Conservation (phyloP, 1,139 yeast genomes). For the Nakaseomyces bracarensis region DNA sequence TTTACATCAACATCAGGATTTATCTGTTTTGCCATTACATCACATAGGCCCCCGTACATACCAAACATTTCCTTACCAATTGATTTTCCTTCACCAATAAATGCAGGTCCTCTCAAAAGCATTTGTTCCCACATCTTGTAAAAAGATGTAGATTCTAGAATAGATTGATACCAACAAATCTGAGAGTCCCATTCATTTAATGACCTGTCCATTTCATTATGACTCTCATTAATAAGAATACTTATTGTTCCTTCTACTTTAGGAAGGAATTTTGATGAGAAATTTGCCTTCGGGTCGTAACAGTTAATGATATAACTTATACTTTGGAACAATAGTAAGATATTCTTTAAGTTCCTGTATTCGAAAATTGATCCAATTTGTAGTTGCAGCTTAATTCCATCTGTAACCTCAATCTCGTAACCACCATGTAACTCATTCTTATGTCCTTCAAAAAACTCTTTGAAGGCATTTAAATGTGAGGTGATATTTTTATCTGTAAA, state of each 20-base stretch:
- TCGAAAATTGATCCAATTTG: slow-evolving; percentile 18
- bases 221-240: not conserved
- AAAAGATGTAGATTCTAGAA: slow-evolving; percentile 19
- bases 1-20: not conserved
- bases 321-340: slow-evolving; percentile 29
- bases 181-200: slow-evolving; percentile 11
- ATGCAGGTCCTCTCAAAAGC: slow-evolving; percentile 8
- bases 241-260: slow-evolving; percentile 15
- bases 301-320: slow-evolving; percentile 30
- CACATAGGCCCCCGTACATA: not conserved
- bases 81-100: not conserved
- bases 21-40: not conserved
- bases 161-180: slow-evolving; percentile 15
- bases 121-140: slow-evolving; percentile 23
- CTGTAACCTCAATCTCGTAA: slow-evolving; percentile 5
- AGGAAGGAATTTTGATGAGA: slow-evolving; percentile 27
- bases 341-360: slow-evolving; percentile 24
- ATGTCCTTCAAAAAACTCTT: slow-evolving; percentile 19
- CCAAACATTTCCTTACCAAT: not conserved
- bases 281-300: slow-evolving; percentile 27
- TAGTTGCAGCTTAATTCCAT: slow-evolving; percentile 11
- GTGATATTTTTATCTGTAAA: slow-evolving; percentile 27
- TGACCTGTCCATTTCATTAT: slow-evolving; percentile 6
- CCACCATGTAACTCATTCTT: slow-evolving; percentile 14
- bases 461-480: slow-evolving; percentile 21